These are phyloP conservation scores for Paecilomyces sp. DNA, from an alignment of 2,329 filamentous ascomycete species.

Conservation along the genomic window DNA sequence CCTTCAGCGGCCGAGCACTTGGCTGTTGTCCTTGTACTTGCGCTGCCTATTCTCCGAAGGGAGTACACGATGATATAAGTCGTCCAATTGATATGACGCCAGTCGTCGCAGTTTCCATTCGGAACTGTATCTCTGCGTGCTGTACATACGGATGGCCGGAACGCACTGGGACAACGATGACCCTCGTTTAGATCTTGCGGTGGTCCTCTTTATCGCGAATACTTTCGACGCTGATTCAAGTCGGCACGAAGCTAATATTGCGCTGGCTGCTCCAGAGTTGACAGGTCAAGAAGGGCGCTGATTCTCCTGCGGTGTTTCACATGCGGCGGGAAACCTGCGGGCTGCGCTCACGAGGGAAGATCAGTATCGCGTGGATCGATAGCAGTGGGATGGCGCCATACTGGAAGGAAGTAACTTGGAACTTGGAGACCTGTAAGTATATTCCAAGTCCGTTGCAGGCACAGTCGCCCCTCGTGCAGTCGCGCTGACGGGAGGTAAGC, in stretches of 20 bases:
- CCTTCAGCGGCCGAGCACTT: not conserved
- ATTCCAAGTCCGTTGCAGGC: not conserved
- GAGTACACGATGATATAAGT: constrained; percentile 32
- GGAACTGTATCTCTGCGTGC: not conserved
- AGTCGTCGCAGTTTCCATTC: constrained; percentile 50
- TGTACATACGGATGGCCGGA: not conserved
- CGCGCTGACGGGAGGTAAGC: not conserved
- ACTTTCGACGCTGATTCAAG: not conserved
- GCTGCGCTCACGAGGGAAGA: not conserved
- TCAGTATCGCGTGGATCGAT: not conserved
- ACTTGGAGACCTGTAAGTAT: not conserved
- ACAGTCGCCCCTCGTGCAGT: not conserved
- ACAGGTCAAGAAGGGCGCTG: not conserved
- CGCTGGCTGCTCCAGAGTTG: not conserved
- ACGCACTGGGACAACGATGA: not conserved
- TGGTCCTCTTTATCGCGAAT: not conserved
- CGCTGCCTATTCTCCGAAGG: not conserved
- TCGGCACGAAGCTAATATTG: not conserved
- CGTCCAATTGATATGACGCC: constrained; percentile 60
- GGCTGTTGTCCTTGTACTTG: not conserved
- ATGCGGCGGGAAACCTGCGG: not conserved
- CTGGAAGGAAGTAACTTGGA: not conserved
- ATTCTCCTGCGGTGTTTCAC: not conserved
- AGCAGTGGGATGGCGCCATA: not conserved
- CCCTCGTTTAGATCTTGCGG: not conserved